phyloP scores from a whole-genome alignment of 805 yeast genomes.

The Wickerhamomyces bisporus region DNA sequence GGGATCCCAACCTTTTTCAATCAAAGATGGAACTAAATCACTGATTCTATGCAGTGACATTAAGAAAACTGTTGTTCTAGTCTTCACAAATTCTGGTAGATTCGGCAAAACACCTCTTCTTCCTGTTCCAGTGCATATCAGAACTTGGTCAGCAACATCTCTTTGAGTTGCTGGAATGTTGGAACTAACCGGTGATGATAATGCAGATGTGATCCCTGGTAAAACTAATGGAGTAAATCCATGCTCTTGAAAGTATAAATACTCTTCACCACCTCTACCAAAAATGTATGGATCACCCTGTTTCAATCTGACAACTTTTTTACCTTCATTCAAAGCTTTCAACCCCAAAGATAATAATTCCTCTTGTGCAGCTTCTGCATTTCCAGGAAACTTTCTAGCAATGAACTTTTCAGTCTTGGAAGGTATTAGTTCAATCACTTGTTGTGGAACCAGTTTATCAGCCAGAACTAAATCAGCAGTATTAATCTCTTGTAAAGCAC shows the following conservation, averaged over 20 bases:
- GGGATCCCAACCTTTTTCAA: slow-evolving; percentile 59
- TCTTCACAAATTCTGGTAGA: slow-evolving; percentile 64
- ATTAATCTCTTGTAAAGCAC: slow-evolving; percentile 76
- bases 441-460: slow-evolving; percentile 88
- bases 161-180: slow-evolving; percentile 89
- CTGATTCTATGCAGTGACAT: slow-evolving; percentile 81
- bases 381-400: slow-evolving; percentile 94
- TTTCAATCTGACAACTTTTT: slow-evolving; percentile 79
- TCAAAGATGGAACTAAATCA: slow-evolving; percentile 44
- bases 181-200: slow-evolving; percentile 80
- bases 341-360: slow-evolving; percentile 76
- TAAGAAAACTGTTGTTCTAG: slow-evolving; percentile 79
- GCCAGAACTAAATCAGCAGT: slow-evolving; percentile 82
- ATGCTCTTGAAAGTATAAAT: slow-evolving; percentile 53
- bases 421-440: slow-evolving; percentile 81
- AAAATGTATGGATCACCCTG: slow-evolving; percentile 97
- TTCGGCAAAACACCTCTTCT: slow-evolving; percentile 77
- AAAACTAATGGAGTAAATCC: slow-evolving; percentile 72
- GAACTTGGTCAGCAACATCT: slow-evolving; percentile 86
- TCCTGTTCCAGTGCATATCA: slow-evolving; percentile 93
- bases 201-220: slow-evolving; percentile 87
- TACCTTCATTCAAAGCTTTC: slow-evolving; percentile 56
- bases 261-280: slow-evolving; percentile 97
- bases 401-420: slow-evolving; percentile 67
- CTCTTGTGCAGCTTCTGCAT: slow-evolving; percentile 89